These are phyloP conservation scores for Umbelopsis sp. DNA, from an alignment of 192 early-diverging fungal genomes.

Conservation along the genomic window DNA sequence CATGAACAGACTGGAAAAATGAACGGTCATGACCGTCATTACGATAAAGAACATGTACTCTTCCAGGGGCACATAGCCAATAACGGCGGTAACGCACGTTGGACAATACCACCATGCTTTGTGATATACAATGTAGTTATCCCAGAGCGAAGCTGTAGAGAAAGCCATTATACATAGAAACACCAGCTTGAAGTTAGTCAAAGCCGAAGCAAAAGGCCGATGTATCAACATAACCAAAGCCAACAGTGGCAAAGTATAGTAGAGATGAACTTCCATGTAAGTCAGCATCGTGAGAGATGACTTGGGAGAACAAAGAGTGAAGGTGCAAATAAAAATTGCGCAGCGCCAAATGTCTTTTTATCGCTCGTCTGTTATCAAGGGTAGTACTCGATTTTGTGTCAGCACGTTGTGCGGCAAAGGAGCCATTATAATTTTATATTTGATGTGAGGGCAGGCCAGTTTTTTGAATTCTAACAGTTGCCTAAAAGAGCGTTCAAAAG, in stretches of 20 bases:
- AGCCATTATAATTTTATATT: no score
- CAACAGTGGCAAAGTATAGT: conserved; percentile 52
- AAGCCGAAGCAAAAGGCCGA: conserved; percentile 37
- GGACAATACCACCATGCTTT: conserved; percentile 55
- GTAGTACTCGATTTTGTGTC: no score
- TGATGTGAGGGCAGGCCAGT: background rate
- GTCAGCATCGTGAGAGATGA: conserved; percentile 39
- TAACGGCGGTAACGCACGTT: conserved; percentile 48
- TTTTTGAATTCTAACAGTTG: background rate
- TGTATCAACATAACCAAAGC: conserved; percentile 26
- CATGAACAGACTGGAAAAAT: conserved; percentile 41
- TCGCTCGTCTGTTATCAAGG: background rate
- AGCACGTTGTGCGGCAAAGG: no score
- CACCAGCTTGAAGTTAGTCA: conserved; percentile 36
- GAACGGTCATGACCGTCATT: conserved; percentile 50
- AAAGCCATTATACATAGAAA: conserved; percentile 44
- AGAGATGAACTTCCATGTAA: conserved; percentile 55
- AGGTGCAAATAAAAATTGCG: background rate
- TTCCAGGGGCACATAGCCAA: conserved; percentile 63
- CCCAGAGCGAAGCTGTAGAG: conserved; percentile 56
- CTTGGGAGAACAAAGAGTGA: conserved; percentile 10
- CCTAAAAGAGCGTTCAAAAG: background rate
- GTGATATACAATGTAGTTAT: conserved; percentile 59
- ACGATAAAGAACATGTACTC: conserved; percentile 63
- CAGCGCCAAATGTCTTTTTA: background rate